Percentiles rank a stretch among this genome's conserved stretches.
These are phyloP conservation scores for Ascochyta lentis DNA, from an alignment of 2,329 filamentous ascomycete genomes.

Conservation along the genomic window DNA sequence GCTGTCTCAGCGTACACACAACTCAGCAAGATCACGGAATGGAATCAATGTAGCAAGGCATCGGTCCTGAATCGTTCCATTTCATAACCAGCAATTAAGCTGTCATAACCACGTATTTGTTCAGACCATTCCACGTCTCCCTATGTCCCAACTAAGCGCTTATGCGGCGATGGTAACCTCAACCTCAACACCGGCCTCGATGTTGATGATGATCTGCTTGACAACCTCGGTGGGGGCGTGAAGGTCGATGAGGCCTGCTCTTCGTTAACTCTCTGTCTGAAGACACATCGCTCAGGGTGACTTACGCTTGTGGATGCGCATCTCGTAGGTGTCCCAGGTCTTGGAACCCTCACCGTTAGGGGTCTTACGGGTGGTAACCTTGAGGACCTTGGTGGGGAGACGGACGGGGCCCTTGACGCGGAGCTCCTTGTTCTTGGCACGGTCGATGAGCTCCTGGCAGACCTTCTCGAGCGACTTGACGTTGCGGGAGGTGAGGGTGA, in stretches of 20 bases:
- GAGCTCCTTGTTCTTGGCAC: slow-evolving; percentile 97
- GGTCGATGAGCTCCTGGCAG: slow-evolving; percentile 97
- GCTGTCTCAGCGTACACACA: not conserved
- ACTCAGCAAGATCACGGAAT: not conserved
- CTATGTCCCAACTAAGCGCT: slow-evolving; percentile 29
- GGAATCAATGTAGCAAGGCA: not conserved
- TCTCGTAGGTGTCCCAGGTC: slow-evolving; percentile 99
- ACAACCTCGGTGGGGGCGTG: slow-evolving; percentile 97
- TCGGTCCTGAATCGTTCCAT: slow-evolving; percentile 33
- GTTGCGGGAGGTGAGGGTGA: slow-evolving; percentile 95
- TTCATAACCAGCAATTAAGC: slow-evolving; percentile 32
- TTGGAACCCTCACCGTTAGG: slow-evolving; percentile 99
- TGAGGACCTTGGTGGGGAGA: slow-evolving; percentile 95
- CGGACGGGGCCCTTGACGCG: slow-evolving; percentile 98
- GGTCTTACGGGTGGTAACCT: slow-evolving; percentile 98
- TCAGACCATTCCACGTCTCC: slow-evolving; percentile 22
- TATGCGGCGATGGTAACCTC: slow-evolving; percentile 92
- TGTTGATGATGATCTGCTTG: slow-evolving; percentile 97
- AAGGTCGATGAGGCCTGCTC: slow-evolving; percentile 80
- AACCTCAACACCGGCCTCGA: slow-evolving; percentile 91
- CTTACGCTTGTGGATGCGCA: slow-evolving; percentile 95
- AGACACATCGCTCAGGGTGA: not conserved
- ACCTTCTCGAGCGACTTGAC: slow-evolving; percentile 88
- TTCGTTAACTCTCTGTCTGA: slow-evolving; percentile 3
- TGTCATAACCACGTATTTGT: slow-evolving; percentile 37